phyloP scores from a whole-genome alignment of 176 grass and related monocot genomes.

The Puccinellia tenuiflora region DNA sequence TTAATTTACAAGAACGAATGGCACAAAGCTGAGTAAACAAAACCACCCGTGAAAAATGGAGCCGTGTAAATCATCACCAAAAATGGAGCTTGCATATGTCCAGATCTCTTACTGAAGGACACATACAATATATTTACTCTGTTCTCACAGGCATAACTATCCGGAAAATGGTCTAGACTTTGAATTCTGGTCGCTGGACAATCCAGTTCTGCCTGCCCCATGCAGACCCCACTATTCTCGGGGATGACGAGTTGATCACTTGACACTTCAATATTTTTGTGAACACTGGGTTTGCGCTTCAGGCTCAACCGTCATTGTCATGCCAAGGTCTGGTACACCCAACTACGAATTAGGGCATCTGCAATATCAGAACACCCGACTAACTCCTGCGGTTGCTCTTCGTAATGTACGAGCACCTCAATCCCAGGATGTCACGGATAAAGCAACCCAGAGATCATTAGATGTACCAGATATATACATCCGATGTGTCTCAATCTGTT shows the following conservation, averaged over 20 bases:
- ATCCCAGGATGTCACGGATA: slow-evolving; percentile 94
- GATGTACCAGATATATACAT: slow-evolving; percentile 95
- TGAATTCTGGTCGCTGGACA: not conserved
- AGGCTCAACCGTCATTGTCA: no score
- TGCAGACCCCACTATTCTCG: not conserved
- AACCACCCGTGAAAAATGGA: not conserved
- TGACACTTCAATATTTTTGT: not conserved
- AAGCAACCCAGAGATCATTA: slow-evolving; percentile 82
- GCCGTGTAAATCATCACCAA: not conserved
- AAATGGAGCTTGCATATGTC: slow-evolving; percentile 6
- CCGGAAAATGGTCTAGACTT: not conserved
- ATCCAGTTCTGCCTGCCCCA: not conserved
- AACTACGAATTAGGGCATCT: not conserved
- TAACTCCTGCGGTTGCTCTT: not conserved
- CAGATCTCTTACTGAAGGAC: not conserved
- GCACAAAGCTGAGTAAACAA: not conserved
- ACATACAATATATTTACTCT: not conserved
- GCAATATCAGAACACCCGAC: not conserved
- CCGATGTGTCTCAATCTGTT: slow-evolving; percentile 75
- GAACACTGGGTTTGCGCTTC: not conserved
- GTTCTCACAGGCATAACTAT: not conserved
- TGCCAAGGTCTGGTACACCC: not conserved
- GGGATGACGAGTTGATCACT: not conserved
- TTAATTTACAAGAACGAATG: not conserved
- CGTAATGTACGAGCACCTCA: slow-evolving; percentile 18